phyloP scores from a whole-genome alignment of 352 stramenopile genomes.

The Phytophthora tubulina region DNA sequence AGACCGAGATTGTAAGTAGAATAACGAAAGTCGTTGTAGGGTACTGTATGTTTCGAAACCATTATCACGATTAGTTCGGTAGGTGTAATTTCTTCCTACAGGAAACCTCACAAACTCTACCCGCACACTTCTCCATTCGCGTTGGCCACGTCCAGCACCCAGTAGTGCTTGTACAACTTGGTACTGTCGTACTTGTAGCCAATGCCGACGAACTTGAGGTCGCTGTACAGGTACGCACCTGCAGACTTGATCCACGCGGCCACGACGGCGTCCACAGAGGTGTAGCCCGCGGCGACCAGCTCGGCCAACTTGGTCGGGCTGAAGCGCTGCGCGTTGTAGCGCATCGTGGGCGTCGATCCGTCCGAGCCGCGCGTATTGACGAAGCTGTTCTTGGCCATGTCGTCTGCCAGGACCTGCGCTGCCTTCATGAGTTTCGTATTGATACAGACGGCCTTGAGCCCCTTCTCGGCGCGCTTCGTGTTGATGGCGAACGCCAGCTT shows the following conservation, averaged over 20 bases:
- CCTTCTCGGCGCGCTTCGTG: neutral
- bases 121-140: conserved; percentile 25
- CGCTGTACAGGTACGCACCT: conserved; percentile 44
- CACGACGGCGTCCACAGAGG: conserved; percentile 43
- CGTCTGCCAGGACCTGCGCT: conserved; percentile 30
- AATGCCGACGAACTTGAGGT: conserved; percentile 34
- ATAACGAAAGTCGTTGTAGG: too few species aligned
- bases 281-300: conserved; percentile 50
- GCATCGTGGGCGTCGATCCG: conserved; percentile 39
- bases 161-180: conserved; percentile 44
- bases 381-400: conserved; percentile 37
- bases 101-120: neutral
- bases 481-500: neutral
- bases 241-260: conserved; percentile 51
- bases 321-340: conserved; percentile 37
- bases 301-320: conserved; percentile 31
- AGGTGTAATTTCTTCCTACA: neutral
- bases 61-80: neutral
- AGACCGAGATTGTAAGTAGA: too few species aligned
- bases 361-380: conserved; percentile 36
- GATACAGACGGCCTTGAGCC: conserved; percentile 10
- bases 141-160: conserved; percentile 44
- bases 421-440: conserved; percentile 46
- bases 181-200: conserved; percentile 40
- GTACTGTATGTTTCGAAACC: neutral